Conservation (phyloP, 225 moss, liverwort and hornwort genomes). For the Pseudisothecium myosuroides region DNA sequence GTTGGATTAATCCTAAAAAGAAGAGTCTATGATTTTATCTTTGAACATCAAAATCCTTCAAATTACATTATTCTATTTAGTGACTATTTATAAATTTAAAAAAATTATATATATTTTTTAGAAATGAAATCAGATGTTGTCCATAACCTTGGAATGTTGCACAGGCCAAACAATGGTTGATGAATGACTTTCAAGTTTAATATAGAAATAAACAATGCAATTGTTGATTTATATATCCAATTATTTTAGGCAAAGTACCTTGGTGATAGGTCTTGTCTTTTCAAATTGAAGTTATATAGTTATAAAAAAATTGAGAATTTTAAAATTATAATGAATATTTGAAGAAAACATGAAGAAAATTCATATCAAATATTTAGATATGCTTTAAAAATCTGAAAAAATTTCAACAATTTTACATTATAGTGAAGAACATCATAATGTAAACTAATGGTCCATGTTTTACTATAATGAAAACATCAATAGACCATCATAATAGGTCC, state of each 20-base stretch:
- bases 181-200: too few species aligned
- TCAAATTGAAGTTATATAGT: too few species aligned
- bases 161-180: fast-evolving
- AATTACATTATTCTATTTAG: background rate
- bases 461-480: background rate
- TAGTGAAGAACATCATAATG: background rate
- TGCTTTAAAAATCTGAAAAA: background rate
- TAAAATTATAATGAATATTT: background rate
- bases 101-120: too few species aligned
- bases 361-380: background rate
- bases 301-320: background rate
- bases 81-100: background rate
- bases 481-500: background rate
- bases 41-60: background rate
- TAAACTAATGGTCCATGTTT: background rate
- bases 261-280: too few species aligned
- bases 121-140: too few species aligned
- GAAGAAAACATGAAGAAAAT: too few species aligned
- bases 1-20: background rate
- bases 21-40: fast-evolving
- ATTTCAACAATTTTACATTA: background rate
- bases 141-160: too few species aligned
- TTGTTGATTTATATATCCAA: too few species aligned
- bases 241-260: too few species aligned
- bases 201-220: too few species aligned